Evolutionary conservation across 176 grass and related monocot species (phyloP), one percentile per base, ranked within the genome.

Genomic region (Eleusine coracana): DNA sequence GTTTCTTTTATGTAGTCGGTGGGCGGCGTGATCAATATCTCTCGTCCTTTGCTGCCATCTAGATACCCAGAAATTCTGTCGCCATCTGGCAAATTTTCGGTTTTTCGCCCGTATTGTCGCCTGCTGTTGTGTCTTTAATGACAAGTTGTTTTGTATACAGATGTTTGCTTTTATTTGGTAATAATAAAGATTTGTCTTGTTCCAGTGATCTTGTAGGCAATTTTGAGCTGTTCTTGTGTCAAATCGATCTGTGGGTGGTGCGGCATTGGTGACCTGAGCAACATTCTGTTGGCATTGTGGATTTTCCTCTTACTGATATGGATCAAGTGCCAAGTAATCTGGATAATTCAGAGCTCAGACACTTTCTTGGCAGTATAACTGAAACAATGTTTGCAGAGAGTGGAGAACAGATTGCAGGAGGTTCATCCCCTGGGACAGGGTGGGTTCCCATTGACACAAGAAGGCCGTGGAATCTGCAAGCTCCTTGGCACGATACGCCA

Each of bases 171-270:
- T 80, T 61, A 62, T 80, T 80, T 34, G 12, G 42, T 75, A 54
- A 51, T 39, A 7, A 56, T 39, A 7, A 56, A 56, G 7, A 51
- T 75, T 89, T 69, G 6, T 44, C 39, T 70, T 68, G 39, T 67
- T 63, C 29, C 4, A 71, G 17, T 85, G 81, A 81, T 81, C 87
- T 68, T 82, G 44, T 34, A 44, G 73, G 56, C 2, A 36, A 77
- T 37, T 73, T 37, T 23, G 25, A 60, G 39, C 2, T 11, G 11
- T 23, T 75, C 34, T 31, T 29, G 37, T 44, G 5, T 37, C 34
- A 71, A 58, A 34, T 56, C 17, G 18, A 25, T 6, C 65, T 17
- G 36, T 41, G 20, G 46, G 45, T 68, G 45, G 27, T 10, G 73
- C 38, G 62, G 80, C 69, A 40, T 52, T 64, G 60, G 69, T 87